These are phyloP conservation scores for Candida buenavistaensis DNA, from an alignment of 1,139 yeast genomes.

Conservation along the genomic window DNA sequence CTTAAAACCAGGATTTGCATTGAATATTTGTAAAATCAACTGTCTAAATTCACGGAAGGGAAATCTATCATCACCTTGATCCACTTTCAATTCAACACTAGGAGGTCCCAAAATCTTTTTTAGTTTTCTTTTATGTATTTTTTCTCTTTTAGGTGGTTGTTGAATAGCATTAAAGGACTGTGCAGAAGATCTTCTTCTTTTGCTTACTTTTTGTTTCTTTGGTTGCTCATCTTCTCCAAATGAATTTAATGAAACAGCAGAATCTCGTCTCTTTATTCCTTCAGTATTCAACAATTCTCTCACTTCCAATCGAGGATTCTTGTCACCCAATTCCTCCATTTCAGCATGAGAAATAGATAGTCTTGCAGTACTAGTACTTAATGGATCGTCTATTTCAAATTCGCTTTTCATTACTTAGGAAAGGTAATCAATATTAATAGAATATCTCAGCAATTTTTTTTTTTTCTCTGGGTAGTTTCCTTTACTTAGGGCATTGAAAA, in stretches of 20 bases:
- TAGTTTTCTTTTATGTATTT: constrained; percentile 34
- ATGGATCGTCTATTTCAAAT: constrained; percentile 18
- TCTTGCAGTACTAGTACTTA: constrained; percentile 26
- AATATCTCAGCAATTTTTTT: neutral
- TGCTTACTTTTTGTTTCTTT: constrained; percentile 2
- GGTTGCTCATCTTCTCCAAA: constrained; percentile 18
- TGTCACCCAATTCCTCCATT: constrained; percentile 15
- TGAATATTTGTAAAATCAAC: constrained; percentile 47
- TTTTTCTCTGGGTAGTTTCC: neutral
- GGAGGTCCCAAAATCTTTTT: constrained; percentile 36
- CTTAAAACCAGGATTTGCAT: constrained; percentile 28
- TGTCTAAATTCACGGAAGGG: constrained; percentile 51
- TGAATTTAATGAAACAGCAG: constrained; percentile 27
- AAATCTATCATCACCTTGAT: constrained; percentile 15
- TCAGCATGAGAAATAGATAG: constrained; percentile 27
- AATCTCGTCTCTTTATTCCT: constrained; percentile 19
- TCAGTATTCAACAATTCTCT: constrained; percentile 16
- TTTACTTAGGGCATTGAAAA: too few species aligned
- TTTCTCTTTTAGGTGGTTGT: constrained; percentile 17
- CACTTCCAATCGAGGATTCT: constrained; percentile 20
- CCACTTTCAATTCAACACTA: constrained; percentile 18
- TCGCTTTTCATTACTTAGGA: constrained; percentile 5
- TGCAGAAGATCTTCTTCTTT: constrained; percentile 46
- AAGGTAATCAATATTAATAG: too few species aligned
- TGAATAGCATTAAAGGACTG: constrained; percentile 18